Base-by-base conservation (phyloP, 169 alveolate species). In the Eimeria praecox region DNA sequence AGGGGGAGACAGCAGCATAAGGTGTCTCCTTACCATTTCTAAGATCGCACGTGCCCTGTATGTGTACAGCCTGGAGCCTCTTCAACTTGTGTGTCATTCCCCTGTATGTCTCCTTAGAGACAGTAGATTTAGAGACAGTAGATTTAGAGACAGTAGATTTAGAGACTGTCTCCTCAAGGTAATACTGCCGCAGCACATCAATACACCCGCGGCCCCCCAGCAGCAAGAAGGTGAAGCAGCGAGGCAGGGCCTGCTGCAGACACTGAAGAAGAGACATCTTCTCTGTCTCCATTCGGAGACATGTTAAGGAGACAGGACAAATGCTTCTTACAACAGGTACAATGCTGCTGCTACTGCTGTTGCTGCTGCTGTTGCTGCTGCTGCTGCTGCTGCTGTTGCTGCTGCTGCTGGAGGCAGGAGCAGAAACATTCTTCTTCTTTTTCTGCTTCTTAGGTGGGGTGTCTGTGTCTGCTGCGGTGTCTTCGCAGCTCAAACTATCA, bases 141-240 rank as follows among this genome's bases (percentile, higher is more conserved):
- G n/a, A n/a, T n/a, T n/a, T n/a, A n/a, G n/a, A n/a, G n/a, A n/a
- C n/a, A n/a, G n/a, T n/a, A n/a, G n/a, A n/a, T n/a, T n/a, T n/a
- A n/a, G n/a, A n/a, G n/a, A n/a, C n/a, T 14, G 40, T 35, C 44
- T 30, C 46, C 80, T 69, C 22, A 0, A 20, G 9, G 12, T 30
- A 42, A 24, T n/a, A 75, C 73, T 82, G 90, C 71, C 46, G 66
- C 46, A 82, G 71, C 90, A 82, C 71, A 46, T 82, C 90, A n/a
- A 82, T 66, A n/a, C 20, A 38, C 44, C 90, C 90, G 44, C 73
- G n/a, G 12, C 90, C 90, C 18, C 90, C 90, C 10, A 82, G 52
- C 24, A 82, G 33, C n/a, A 49, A 12, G 16, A 82, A 82, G n/a
- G 27, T 20, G 52, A 71, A 22, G 90, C 90, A 82, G 75, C 71